These are phyloP conservation scores for Larix kaempferi DNA, from an alignment of 75 land plant genomes.

Conservation along the genomic window DNA sequence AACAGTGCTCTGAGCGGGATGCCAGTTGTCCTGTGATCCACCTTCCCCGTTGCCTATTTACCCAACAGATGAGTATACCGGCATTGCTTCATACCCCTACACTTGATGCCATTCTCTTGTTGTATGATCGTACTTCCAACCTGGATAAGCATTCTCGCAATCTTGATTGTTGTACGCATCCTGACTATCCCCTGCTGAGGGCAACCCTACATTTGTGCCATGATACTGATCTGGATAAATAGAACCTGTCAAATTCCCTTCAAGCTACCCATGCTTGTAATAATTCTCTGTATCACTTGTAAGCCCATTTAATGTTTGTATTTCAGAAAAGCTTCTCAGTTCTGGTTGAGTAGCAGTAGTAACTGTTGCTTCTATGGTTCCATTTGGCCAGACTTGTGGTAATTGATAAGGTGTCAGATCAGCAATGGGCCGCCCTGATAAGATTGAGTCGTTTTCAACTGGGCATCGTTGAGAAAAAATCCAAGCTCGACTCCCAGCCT, in stretches of 20 bases:
- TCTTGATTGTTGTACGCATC: conserved; percentile 24
- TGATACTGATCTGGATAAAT: conserved; percentile 9
- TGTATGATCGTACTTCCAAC: conserved; percentile 75
- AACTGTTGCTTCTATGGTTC: not conserved
- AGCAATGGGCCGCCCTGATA: not conserved
- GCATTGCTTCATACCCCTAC: conserved; percentile 28
- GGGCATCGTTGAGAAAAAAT: not conserved
- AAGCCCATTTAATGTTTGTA: conserved; percentile 2
- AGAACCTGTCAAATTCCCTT: not conserved
- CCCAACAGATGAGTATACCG: not conserved
- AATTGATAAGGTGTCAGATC: not conserved
- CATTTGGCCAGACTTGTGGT: not conserved
- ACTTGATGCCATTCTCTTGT: conserved; percentile 83
- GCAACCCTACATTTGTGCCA: conserved; percentile 8
- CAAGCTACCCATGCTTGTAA: conserved; percentile 12
- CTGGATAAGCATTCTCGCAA: conserved; percentile 76
- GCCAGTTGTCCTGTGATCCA: not conserved
- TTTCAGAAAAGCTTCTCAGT: not conserved
- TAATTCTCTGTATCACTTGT: not conserved
- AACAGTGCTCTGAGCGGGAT: not conserved
- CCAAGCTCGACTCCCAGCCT: not conserved
- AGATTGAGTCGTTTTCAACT: not conserved
- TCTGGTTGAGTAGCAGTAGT: not conserved
- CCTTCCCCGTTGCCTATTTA: conserved; percentile 1
- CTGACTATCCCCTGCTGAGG: conserved; percentile 1